Evolutionary conservation across 345 rosid genomes (phyloP).

Genomic region (Populus deltoides): DNA sequence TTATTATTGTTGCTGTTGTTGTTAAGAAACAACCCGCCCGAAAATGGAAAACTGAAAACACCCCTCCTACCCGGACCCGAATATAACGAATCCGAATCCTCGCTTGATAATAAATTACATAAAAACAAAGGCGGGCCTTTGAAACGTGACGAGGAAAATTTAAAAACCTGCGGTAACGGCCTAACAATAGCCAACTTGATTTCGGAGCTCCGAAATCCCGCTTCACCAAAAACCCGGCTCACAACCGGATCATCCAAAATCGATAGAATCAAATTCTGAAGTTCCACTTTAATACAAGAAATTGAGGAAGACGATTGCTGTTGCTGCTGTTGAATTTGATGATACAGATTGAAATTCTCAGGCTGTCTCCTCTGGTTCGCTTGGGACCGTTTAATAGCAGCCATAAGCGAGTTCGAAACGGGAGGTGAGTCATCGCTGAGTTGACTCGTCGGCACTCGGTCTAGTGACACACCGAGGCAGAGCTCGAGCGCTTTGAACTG

Average conservation of each 20-base stretch:
- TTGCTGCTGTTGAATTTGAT: constrained; percentile 31
- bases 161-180: constrained; percentile 33
- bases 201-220: constrained; percentile 64
- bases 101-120: constrained; percentile 25
- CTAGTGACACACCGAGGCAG: constrained; percentile 58
- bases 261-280: constrained; percentile 50
- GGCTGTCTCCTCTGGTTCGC: constrained; percentile 86
- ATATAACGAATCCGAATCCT: background rate
- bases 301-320: constrained; percentile 29
- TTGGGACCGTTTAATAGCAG: constrained; percentile 91
- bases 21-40: background rate
- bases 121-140: constrained; percentile 42
- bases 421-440: constrained; percentile 43
- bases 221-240: constrained; percentile 61
- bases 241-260: constrained; percentile 75
- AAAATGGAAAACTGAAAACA: constrained; percentile 30
- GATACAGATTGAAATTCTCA: constrained; percentile 60
- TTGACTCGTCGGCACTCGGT: constrained; percentile 47
- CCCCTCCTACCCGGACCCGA: constrained; percentile 29
- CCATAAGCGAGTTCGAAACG: constrained; percentile 89
- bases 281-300: constrained; percentile 47
- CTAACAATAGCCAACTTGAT: constrained; percentile 57
- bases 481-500: constrained; percentile 68
- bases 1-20: constrained; percentile 13
- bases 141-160: background rate